A percentile compares a stretch with the other conserved stretches of the same genome.
phyloP scores from a whole-genome alignment of 2,329 filamentous ascomycete species.

The Penicillium sp. region DNA sequence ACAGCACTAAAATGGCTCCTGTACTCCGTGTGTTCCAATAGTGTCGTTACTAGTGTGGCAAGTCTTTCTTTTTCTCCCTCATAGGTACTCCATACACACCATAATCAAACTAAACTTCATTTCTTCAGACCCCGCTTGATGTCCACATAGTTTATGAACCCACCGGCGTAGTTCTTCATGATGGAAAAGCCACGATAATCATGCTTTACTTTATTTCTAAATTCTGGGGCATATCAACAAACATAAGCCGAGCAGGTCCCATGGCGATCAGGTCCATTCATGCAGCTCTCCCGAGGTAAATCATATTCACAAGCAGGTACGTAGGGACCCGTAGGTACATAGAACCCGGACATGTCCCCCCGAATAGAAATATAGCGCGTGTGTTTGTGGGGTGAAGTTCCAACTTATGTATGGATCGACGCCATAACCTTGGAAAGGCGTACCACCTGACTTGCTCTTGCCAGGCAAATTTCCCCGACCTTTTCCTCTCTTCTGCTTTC shows the following conservation, averaged over 20 bases:
- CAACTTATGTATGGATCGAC: background rate
- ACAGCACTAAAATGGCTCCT: background rate
- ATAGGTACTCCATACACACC: no score
- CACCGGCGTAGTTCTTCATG: background rate
- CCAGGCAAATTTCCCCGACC: background rate
- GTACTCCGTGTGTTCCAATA: background rate
- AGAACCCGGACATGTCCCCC: background rate
- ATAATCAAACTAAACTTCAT: background rate
- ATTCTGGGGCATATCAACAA: background rate
- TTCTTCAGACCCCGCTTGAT: background rate
- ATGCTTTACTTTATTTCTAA: background rate
- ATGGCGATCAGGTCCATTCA: background rate
- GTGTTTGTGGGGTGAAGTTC: background rate
- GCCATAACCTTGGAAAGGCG: background rate
- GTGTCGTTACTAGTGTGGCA: background rate
- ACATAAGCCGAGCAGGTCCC: no score
- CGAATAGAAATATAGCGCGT: background rate
- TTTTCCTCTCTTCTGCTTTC: background rate
- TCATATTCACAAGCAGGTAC: background rate
- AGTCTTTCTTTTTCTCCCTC: background rate
- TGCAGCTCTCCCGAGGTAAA: background rate
- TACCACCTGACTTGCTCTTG: constrained; percentile 5
- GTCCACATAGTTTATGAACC: background rate
- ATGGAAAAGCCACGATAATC: background rate
- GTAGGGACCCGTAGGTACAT: background rate